Base-by-base conservation (phyloP, 306 rosid species). In the Coriaria nepalensis region DNA sequence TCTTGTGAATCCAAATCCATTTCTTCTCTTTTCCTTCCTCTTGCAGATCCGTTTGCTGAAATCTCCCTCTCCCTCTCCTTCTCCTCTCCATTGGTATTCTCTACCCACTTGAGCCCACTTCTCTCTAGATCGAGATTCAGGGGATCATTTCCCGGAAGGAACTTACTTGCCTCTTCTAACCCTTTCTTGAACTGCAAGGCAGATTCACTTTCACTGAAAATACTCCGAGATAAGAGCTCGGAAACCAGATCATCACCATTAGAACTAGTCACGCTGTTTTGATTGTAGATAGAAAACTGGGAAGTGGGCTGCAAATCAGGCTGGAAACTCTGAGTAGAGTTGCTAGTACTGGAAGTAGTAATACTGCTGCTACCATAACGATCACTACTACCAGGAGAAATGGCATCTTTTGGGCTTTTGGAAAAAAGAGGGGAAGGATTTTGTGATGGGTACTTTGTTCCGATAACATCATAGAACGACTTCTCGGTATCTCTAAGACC, bases 121-220 rank as follows among this genome's bases (percentile, higher is more conserved):
- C 64, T 71, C 33, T 73, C 74, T 14, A 77, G 46, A 50, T 78
- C 74, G 54, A 75, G 49, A 42, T 60, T 40, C 43, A 81, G 59
- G 56, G 64, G 75, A 62, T 56, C 47, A 6, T 49, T 49, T 45
- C 52, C 73, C 2, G 93, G 93, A 63, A 86, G 93, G 78, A 86
- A 86, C 69, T 79, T 82, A 10, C 90, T 86, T 39, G 93, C 96
- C 63, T 86, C 93, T 83, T 86, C 96, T 35, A 81, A 56, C 35
- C 96, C 96, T 68, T 71, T 78, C 43, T 47, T 69, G 58, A 81
- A 86, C 64, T 79, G 93, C 63, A 65, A 68, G 42, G 82, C 60
- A 39, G 93, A 82, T 13, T 73, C 73, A 42, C 57, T 78, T 51
- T 79, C 73, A 40, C 73, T 72, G 38, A 72, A 86, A 44, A 81